A percentile compares a stretch with the other conserved stretches of the same genome.
These are phyloP conservation scores for Diutina ranongensis DNA, from an alignment of 1,139 yeast species.

Conservation along the genomic window DNA sequence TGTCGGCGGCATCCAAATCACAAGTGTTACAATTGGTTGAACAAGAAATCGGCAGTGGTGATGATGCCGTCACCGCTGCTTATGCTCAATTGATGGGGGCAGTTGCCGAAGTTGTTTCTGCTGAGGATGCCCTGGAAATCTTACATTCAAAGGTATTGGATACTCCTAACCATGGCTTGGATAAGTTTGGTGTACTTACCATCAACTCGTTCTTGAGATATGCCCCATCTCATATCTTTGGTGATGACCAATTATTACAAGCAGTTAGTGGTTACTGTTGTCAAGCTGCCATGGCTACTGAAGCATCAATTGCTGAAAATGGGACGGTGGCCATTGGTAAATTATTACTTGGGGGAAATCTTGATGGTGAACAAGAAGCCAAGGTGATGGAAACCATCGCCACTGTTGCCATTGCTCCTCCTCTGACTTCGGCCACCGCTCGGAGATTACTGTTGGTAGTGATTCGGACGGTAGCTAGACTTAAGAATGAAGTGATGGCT, in stretches of 20 bases:
- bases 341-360: slow-evolving; percentile 31
- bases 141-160: slow-evolving; percentile 50
- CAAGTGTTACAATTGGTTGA: slow-evolving; percentile 68
- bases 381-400: slow-evolving; percentile 40
- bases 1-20: slow-evolving; percentile 64
- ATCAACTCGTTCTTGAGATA: slow-evolving; percentile 73
- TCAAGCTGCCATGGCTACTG: slow-evolving; percentile 31
- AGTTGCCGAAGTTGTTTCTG: slow-evolving; percentile 43
- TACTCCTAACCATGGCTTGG: slow-evolving; percentile 20
- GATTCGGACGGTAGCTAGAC: slow-evolving; percentile 61
- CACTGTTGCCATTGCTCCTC: slow-evolving; percentile 37
- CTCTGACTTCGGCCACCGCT: slow-evolving; percentile 60
- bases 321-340: slow-evolving; percentile 82
- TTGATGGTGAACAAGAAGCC: slow-evolving; percentile 7
- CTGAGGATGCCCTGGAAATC: slow-evolving; percentile 54
- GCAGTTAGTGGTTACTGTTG: slow-evolving; percentile 39
- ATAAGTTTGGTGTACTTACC: slow-evolving; percentile 56
- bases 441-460: slow-evolving; percentile 73
- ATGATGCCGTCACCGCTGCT: slow-evolving; percentile 42
- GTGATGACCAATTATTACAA: slow-evolving; percentile 31
- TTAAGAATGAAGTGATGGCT: slow-evolving; percentile 34
- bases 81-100: slow-evolving; percentile 76
- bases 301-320: slow-evolving; percentile 60
- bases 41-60: slow-evolving; percentile 42
- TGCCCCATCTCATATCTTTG: slow-evolving; percentile 51